Evolutionary conservation across 306 rosid species (phyloP), one percentile per base, ranked within the genome.

Genomic region (Styphnolobium japonicum): DNA sequence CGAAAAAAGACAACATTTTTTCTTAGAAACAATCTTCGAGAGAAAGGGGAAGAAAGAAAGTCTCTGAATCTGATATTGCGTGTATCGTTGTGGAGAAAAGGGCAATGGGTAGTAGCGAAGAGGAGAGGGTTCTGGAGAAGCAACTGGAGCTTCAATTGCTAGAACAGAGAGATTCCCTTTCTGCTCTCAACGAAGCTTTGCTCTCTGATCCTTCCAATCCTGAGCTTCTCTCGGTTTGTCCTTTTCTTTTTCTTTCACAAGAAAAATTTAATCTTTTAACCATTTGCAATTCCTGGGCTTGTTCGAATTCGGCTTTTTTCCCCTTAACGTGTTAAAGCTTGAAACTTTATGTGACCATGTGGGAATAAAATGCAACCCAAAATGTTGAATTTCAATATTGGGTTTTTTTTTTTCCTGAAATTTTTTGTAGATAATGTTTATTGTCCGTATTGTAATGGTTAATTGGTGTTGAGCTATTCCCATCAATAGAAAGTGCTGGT

Each of bases 41-140:
- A 43, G 27, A 31, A 48, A 46, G 21, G 33, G 48, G 4, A 7
- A 23, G 61, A 4, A 2, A 48, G 53, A 52, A 34, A 2, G 34
- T 7, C 12, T n/a, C 45, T 8, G 6, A n/a, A n/a, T n/a, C n/a
- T 8, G 55, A 33, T 7, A 45, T 29, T n/a, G n/a, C n/a, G n/a
- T n/a, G n/a, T n/a, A n/a, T n/a, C n/a, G n/a, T n/a, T n/a, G n/a
- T n/a, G n/a, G n/a, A n/a, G n/a, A n/a, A n/a, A n/a, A n/a, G n/a
- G 21, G 45, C 68, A 68, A 88, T 95, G 98, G 97, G 85, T 33
- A 84, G 85, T 33, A 84, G 86, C 90, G 97, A 85, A 71, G 98
- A 95, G 72, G 98, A 92, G 96, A 92, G 92, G 84, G 83, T 86
- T 91, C 93, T 95, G 29, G 98, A 95, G 90, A 75, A 81, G 23